Evolutionary conservation across 805 yeast species (phyloP).

Genomic region (Yarrowia divulgata): DNA sequence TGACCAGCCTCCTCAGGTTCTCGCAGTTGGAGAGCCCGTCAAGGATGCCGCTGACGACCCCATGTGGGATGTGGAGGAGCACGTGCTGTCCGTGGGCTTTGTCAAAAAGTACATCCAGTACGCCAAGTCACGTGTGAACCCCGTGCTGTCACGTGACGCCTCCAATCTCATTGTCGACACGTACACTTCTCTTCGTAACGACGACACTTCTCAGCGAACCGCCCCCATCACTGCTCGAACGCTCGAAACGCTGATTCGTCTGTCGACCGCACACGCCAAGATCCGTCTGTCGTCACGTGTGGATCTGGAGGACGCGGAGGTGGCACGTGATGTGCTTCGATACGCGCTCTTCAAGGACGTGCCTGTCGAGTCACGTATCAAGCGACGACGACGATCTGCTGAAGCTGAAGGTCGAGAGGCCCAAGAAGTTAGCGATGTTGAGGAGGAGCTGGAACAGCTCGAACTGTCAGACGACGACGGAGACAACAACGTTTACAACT

Average conservation of each 20-base stretch:
- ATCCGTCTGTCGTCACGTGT: conserved; percentile 83
- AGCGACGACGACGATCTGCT: conserved; percentile 48
- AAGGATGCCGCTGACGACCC: conserved; percentile 55
- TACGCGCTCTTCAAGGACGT: conserved; percentile 86
- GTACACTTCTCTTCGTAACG: conserved; percentile 83
- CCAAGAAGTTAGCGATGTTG: conserved; percentile 53
- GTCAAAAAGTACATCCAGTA: conserved; percentile 91
- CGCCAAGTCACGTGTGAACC: conserved; percentile 86
- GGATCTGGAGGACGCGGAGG: conserved; percentile 76
- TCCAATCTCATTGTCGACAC: conserved; percentile 79
- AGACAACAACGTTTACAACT: conserved; percentile 52
- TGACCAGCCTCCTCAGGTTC: conserved; percentile 70
- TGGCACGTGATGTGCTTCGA: conserved; percentile 84
- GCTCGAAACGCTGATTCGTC: conserved; percentile 90
- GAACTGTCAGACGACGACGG: conserved; percentile 15
- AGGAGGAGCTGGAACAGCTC: conserved; percentile 51
- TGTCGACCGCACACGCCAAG: conserved; percentile 96
- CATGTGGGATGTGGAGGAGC: conserved; percentile 53
- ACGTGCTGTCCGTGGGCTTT: conserved; percentile 78
- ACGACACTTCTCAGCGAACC: conserved; percentile 59
- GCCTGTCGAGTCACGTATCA: conserved; percentile 51
- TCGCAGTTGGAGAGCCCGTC: conserved; percentile 80
- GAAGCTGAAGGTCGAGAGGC: conserved; percentile 52
- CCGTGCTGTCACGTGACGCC: conserved; percentile 78
- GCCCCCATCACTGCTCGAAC: conserved; percentile 99